Base-by-base conservation (phyloP, 208 protist genomes). In the Histomonas meleagridis region DNA sequence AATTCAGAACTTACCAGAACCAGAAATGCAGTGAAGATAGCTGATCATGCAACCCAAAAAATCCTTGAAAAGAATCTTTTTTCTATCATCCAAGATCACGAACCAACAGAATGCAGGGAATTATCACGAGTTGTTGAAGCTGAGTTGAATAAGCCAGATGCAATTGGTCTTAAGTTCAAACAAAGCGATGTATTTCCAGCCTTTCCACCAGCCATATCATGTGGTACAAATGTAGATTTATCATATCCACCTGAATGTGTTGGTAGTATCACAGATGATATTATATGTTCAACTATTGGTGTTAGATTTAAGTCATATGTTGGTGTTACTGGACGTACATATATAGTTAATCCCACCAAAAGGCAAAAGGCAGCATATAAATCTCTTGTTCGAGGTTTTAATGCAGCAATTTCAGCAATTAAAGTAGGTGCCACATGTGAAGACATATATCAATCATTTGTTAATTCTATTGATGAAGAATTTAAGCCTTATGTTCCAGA, bases 301-400 rank as follows among this genome's bases (percentile, higher is more conserved):
- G 38, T 86, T n/a, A 51, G 46, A 32, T 86, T 86, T n/a, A 86
- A 86, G 46, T 86, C 76, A 46, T 86, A 86, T 49, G 16, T 51
- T 48, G 76, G 40, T 38, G 16, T 32, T 16, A 28, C 55, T 28
- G 76, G 76, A 14, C 23, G 76, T 10, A 86, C 76, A 16, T 86
- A 86, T 48, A 43, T 86, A 12, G 55, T 86, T 49, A 86, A 86
- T 49, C 26, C 14, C 18, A 55, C 76, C 14, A 18, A 46, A 16
- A 7, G 32, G 38, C 40, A 51, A 0, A 86, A 86, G 26, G 38
- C 4, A 55, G 76, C 76, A 38, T 86, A 86, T 16, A 86, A 86
- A 16, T 32, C 46, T 4, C 18, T 86, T 32, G 18, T 86, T 38
- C 51, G 55, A 55, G 76, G 46, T 38, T 23, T 26, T 40, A 26